These are phyloP conservation scores for Borovskyia barvae DNA, from an alignment of 208 protist genomes.

Conservation along the genomic window DNA sequence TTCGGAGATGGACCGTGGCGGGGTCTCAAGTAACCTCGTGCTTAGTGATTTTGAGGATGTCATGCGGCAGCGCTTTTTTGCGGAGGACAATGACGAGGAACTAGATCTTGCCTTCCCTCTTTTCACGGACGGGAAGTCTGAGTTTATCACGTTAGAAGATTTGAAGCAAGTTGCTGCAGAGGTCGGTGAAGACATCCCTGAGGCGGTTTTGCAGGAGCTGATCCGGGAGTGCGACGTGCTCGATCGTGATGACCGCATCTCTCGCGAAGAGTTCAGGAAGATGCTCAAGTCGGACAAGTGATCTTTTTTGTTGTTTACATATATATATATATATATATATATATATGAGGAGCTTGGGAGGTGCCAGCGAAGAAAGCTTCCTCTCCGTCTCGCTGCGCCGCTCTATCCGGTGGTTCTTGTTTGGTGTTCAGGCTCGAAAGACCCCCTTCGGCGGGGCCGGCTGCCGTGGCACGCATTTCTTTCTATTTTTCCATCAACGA, in stretches of 20 bases:
- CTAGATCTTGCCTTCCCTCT: constrained; percentile 93
- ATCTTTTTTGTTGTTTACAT: too few species aligned
- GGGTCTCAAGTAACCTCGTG: constrained; percentile 89
- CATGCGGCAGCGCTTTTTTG: constrained; percentile 88
- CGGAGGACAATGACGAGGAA: constrained; percentile 90
- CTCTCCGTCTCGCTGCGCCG: background rate
- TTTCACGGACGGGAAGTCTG: constrained; percentile 93
- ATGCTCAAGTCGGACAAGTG: constrained; percentile 84
- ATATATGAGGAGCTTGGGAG: too few species aligned
- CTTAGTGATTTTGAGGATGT: constrained; percentile 90
- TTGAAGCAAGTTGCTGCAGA: constrained; percentile 93
- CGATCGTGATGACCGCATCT: constrained; percentile 94
- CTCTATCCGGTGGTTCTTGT: background rate
- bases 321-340: too few species aligned
- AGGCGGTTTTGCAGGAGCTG: constrained; percentile 96
- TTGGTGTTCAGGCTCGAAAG: background rate
- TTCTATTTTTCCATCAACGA: background rate
- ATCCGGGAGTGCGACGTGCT: constrained; percentile 93
- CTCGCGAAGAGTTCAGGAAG: constrained; percentile 92
- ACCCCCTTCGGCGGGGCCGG: background rate
- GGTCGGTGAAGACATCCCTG: constrained; percentile 94
- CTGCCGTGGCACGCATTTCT: background rate
- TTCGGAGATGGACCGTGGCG: constrained; percentile 90
- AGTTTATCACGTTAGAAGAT: constrained; percentile 96
- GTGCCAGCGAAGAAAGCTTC: too few species aligned